A percentile compares a stretch with the other conserved stretches of the same genome.
Conservation (phyloP, 257 asterid species). For the Jasminum sambac region DNA sequence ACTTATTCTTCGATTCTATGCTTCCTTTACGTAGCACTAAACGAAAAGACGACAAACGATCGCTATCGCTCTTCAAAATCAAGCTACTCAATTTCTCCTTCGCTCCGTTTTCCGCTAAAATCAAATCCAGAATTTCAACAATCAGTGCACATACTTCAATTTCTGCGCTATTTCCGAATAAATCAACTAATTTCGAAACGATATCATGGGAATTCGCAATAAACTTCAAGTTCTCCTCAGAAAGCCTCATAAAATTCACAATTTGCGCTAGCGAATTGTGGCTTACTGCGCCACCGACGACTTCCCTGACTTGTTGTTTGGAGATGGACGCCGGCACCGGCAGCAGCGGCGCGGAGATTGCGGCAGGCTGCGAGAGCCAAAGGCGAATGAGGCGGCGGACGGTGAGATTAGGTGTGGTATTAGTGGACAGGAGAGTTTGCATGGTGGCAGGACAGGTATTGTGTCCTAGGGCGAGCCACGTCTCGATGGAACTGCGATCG, state of each 20-base stretch:
- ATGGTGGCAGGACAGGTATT: constrained; percentile 93
- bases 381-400: constrained; percentile 84
- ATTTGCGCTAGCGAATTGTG: constrained; percentile 40
- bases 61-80: constrained; percentile 36
- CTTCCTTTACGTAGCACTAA: constrained; percentile 50
- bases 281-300: constrained; percentile 32
- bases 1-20: constrained; percentile 49
- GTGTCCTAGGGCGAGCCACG: constrained; percentile 87
- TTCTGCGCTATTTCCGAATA: constrained; percentile 36
- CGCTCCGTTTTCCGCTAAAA: constrained; percentile 44
- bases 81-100: constrained; percentile 41
- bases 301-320: constrained; percentile 38
- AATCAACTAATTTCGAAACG: constrained; percentile 33
- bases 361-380: constrained; percentile 61
- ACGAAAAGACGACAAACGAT: constrained; percentile 40
- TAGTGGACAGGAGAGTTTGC: constrained; percentile 71
- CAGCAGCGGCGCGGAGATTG: constrained; percentile 20
- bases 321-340: constrained; percentile 28
- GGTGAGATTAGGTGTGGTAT: constrained; percentile 77
- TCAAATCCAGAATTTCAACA: constrained; percentile 51
- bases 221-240: constrained; percentile 55
- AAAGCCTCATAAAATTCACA: constrained; percentile 42
- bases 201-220: constrained; percentile 42
- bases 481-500: constrained; percentile 83
- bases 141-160: constrained; percentile 50